A percentile compares a stretch with the other conserved stretches of the same genome.
Evolutionary conservation across 2,329 filamentous ascomycete species (phyloP).

Genomic region (Pseudogymnoascus sp.): DNA sequence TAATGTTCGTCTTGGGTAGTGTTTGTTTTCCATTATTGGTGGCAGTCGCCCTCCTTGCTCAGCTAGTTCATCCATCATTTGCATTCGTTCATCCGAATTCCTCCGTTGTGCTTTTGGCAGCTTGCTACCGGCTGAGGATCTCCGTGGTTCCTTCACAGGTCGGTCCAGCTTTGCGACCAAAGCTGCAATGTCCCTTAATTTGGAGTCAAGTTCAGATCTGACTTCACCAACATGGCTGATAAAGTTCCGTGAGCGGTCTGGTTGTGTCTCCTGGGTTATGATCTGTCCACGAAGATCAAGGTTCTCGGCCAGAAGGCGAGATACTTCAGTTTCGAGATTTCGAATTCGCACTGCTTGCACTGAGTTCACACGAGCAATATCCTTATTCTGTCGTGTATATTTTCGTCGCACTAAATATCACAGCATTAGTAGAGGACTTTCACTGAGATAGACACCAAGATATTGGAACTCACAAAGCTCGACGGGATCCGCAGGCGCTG

Average conservation of each 20-base stretch:
- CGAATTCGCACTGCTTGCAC: conserved; percentile 69
- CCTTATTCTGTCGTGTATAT: conserved; percentile 75
- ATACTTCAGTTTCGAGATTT: conserved; percentile 65
- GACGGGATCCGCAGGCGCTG: conserved; percentile 57
- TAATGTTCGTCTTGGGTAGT: conserved; percentile 58
- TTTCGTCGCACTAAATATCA: conserved; percentile 58
- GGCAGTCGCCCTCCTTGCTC: conserved; percentile 40
- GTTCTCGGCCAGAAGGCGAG: conserved; percentile 70
- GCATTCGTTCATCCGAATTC: conserved; percentile 45
- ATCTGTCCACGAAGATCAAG: conserved; percentile 63
- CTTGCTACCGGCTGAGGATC: conserved; percentile 15
- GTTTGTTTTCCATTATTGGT: conserved; percentile 62
- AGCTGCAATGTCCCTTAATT: conserved; percentile 60
- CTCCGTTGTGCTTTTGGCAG: conserved; percentile 34
- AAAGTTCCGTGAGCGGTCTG: conserved; percentile 48
- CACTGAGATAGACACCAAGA: conserved; percentile 2
- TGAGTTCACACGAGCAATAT: conserved; percentile 73
- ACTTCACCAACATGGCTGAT: conserved; percentile 61
- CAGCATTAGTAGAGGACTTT: conserved; percentile 11
- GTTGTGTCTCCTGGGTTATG: conserved; percentile 55
- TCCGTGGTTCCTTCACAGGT: conserved; percentile 17
- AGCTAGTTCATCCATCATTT: conserved; percentile 30
- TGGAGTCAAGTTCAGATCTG: conserved; percentile 61
- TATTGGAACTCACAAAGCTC: conserved; percentile 57
- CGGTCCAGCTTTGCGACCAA: conserved; percentile 45